A percentile compares a stretch with the other conserved stretches of the same genome.
Conservation (phyloP, 305 asterid species). For the Plantago coronopus region DNA sequence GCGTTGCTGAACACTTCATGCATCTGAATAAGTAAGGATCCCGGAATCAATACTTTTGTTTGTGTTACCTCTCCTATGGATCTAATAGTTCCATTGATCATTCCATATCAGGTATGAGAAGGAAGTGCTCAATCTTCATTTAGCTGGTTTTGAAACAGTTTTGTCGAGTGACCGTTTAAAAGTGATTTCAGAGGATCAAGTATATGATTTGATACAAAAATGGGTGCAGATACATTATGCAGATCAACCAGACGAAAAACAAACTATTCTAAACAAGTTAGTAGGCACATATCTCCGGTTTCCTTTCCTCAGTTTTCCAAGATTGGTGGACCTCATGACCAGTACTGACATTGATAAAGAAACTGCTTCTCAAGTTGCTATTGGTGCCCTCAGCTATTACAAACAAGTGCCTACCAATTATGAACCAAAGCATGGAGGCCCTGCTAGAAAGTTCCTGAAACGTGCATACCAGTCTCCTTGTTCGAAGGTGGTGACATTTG, state of each 20-base stretch:
- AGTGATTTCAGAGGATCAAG: constrained; percentile 71
- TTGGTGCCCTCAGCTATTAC: not conserved
- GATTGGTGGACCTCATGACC: constrained; percentile 20
- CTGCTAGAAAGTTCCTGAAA: not conserved
- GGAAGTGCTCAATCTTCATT: constrained; percentile 65
- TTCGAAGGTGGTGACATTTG: not conserved
- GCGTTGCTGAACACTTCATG: constrained; percentile 69
- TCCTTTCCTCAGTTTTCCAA: constrained; percentile 41
- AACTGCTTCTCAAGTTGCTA: not conserved
- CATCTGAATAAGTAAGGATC: constrained; percentile 69
- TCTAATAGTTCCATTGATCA: not conserved
- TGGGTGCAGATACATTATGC: constrained; percentile 68
- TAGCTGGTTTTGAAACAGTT: constrained; percentile 69
- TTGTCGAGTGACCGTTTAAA: constrained; percentile 61
- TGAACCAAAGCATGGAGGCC: constrained; percentile 28
- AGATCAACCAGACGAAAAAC: constrained; percentile 46
- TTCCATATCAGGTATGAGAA: constrained; percentile 66
- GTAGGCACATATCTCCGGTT: constrained; percentile 57
- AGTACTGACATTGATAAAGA: constrained; percentile 44
- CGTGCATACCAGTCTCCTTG: not conserved
- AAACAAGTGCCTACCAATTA: not conserved
- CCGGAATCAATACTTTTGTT: not conserved
- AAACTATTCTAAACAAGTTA: constrained; percentile 44
- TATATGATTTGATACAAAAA: constrained; percentile 57
- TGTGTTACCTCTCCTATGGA: not conserved